These are phyloP conservation scores for Catunica adiposa DNA, from an alignment of 2,329 filamentous ascomycete species.

Conservation along the genomic window DNA sequence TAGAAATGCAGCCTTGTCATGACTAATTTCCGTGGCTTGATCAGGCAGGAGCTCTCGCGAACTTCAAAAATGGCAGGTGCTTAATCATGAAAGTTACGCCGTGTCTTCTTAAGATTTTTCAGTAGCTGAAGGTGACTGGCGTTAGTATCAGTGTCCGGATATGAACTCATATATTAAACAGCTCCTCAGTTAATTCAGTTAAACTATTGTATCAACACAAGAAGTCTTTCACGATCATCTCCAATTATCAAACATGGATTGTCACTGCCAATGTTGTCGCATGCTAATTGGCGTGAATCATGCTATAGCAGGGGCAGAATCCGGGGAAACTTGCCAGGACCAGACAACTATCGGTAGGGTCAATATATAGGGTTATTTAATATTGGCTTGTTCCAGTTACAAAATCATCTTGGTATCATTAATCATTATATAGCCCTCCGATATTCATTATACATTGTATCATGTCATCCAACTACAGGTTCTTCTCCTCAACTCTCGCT, in stretches of 20 bases:
- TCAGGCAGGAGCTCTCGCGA: too few species aligned
- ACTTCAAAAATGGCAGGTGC: too few species aligned
- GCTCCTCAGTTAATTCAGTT: too few species aligned
- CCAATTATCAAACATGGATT: not conserved
- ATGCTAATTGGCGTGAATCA: not conserved
- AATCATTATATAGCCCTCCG: not conserved
- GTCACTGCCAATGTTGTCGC: not conserved
- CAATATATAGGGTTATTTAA: not conserved
- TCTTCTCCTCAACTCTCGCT: slow-evolving; percentile 34
- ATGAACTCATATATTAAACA: too few species aligned
- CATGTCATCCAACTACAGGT: not conserved
- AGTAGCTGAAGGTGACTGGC: too few species aligned
- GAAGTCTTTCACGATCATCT: not conserved
- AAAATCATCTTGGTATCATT: not conserved
- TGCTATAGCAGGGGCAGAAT: not conserved
- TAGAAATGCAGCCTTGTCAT: too few species aligned
- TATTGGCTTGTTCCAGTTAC: not conserved
- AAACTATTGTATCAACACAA: too few species aligned
- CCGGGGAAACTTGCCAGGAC: not conserved
- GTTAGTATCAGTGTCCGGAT: too few species aligned
- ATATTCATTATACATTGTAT: not conserved
- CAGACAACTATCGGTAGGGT: not conserved
- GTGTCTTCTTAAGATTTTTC: too few species aligned
- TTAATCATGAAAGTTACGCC: too few species aligned
- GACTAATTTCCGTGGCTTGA: too few species aligned